Conservation (phyloP, 208 protist genomes). For the Trichomonas vaginalis region DNA sequence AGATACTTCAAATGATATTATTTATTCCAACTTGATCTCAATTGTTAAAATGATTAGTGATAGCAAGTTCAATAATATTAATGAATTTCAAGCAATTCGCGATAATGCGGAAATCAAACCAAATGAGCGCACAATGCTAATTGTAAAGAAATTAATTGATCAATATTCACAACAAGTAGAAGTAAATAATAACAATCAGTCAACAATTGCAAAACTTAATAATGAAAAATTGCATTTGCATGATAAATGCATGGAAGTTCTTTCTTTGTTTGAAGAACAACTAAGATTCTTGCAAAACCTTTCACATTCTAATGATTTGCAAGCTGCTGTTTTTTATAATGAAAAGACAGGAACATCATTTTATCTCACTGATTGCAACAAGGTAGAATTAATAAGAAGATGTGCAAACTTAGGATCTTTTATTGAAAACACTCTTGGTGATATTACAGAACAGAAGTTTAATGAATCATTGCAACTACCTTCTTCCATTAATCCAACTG, state of each 20-base stretch:
- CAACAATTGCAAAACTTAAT: neutral
- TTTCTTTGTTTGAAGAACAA: constrained; percentile 3
- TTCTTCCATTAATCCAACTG: neutral
- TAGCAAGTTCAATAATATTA: neutral
- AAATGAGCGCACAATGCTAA: neutral
- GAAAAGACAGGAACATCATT: too few species aligned
- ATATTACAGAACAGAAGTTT: neutral
- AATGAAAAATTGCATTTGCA: neutral
- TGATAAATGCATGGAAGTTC: neutral
- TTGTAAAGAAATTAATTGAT: neutral
- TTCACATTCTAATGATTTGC: neutral
- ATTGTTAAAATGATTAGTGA: neutral
- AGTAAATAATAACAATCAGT: neutral
- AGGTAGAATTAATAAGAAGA: neutral
- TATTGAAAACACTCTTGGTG: neutral
- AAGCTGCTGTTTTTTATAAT: neutral
- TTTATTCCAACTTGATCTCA: neutral
- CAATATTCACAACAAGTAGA: too few species aligned
- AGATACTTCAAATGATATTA: neutral
- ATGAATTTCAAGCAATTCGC: neutral
- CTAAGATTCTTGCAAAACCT: neutral
- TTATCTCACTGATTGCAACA: neutral
- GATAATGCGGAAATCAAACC: neutral
- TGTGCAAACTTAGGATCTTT: neutral
- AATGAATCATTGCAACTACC: neutral